Percentiles rank a stretch among this genome's conserved stretches.
Conservation (phyloP, 2,329 filamentous ascomycete species). For the Beauveria pseudobassiana region DNA sequence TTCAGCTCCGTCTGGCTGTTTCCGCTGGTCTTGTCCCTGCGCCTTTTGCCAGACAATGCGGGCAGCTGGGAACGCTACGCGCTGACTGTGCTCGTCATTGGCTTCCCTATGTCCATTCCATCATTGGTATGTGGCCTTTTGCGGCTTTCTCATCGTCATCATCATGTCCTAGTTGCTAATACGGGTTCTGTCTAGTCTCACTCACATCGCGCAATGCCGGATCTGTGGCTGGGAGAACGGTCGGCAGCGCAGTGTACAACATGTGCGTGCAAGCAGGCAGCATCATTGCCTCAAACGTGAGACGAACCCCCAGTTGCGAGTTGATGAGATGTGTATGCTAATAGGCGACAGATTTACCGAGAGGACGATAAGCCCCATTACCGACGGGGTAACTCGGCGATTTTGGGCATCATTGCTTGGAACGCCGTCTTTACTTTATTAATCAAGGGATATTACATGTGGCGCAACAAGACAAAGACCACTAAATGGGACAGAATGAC, state of each 20-base stretch:
- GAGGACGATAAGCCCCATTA: conserved; percentile 18
- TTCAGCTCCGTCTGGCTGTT: conserved; percentile 14
- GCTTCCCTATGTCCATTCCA: conserved; percentile 31
- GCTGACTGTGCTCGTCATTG: conserved; percentile 22
- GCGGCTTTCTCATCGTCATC: too few relatives aligned
- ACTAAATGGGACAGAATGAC: conserved; percentile 37
- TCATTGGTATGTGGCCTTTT: conserved; percentile 16
- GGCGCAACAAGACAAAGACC: conserved; percentile 29
- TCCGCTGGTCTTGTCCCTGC: conserved; percentile 18
- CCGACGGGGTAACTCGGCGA: conserved; percentile 41
- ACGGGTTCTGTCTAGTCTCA: neutral
- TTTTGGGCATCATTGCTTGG: conserved; percentile 40
- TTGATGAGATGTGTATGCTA: neutral
- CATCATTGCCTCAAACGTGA: conserved; percentile 31
- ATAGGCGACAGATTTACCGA: conserved; percentile 24
- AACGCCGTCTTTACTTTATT: conserved; percentile 24
- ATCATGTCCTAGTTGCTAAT: neutral
- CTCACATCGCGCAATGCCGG: conserved; percentile 44
- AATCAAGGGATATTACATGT: conserved; percentile 26
- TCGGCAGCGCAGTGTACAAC: conserved; percentile 58
- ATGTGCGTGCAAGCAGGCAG: conserved; percentile 39
- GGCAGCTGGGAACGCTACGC: conserved; percentile 25
- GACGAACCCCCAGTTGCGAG: neutral
- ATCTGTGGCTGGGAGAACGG: conserved; percentile 51
- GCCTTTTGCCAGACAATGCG: conserved; percentile 19